These are phyloP conservation scores for Aspergillus haitiensis DNA, from an alignment of 495 filamentous ascomycete genomes.

Conservation along the genomic window DNA sequence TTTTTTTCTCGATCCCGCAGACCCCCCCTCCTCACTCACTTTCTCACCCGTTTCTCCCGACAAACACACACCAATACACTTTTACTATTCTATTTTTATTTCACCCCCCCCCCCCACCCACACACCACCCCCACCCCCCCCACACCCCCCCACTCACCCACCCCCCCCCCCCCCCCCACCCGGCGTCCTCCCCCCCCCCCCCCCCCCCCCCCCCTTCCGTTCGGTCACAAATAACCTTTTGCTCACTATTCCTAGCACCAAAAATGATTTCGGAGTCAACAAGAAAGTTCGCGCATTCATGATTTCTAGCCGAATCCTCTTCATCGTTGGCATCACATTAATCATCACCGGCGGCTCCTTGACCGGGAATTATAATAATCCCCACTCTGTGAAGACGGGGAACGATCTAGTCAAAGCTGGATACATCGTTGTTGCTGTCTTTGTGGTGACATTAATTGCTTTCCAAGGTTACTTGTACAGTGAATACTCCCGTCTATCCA, in stretches of 20 bases:
- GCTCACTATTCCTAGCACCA: background rate
- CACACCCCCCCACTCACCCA: too few species aligned
- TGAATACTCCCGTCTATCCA: slow-evolving; percentile 14
- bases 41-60: background rate
- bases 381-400: slow-evolving; percentile 16
- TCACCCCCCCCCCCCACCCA: too few species aligned
- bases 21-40: background rate
- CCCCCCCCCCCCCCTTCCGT: too few species aligned
- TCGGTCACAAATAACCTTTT: too few species aligned
- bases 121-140: too few species aligned
- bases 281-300: slow-evolving; percentile 17
- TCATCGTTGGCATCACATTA: slow-evolving; percentile 28
- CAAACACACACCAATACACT: too few species aligned
- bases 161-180: too few species aligned
- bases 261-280: slow-evolving; percentile 15
- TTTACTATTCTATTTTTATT: too few species aligned
- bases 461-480: slow-evolving; percentile 31
- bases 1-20: too few species aligned
- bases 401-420: slow-evolving; percentile 30
- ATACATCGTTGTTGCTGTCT: slow-evolving; percentile 29
- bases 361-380: slow-evolving; percentile 22
- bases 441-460: slow-evolving; percentile 24
- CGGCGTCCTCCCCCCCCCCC: too few species aligned
- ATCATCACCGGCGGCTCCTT: slow-evolving; percentile 28
- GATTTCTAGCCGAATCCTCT: slow-evolving; percentile 25